Evolutionary conservation across 352 stramenopile species (phyloP), one percentile per base, ranked within the genome.

Genomic region (Phytophthora pinifolia): DNA sequence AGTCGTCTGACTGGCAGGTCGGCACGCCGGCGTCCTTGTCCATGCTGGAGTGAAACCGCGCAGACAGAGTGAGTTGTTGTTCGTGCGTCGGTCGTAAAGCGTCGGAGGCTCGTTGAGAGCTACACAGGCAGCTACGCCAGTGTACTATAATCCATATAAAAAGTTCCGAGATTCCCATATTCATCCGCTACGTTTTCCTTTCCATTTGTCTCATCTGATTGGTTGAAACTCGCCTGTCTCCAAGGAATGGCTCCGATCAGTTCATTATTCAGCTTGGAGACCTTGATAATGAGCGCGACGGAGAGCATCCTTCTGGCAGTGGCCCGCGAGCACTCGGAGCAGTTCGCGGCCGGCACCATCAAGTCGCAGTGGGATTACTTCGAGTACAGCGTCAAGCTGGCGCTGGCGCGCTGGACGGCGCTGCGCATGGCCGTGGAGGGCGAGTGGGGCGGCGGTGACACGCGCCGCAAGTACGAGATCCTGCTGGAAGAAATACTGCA

Each of bases 351-450:
- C 25, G 71, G 72, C 44, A 72, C 72, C n/a, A 79, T 86, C 56
- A 86, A 88, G 62, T 83, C 66, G 10, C 83, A 70, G 62, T 93
- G 83, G 83, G 80, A 90, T 38, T 87, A 87, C 55, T 93, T 93
- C 51, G 83, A 91, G 64, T 90, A 91, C 59, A 74, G 75, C 48
- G 79, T 89, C 14, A 93, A 91, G 70, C 59, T 93, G 49, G 73
- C 73, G 59, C 46, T 94, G 46, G 69, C 79, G 6, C 81, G 83
- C 17, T 94, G 83, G 83, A 94, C 83, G 32, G 83, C 83, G 59
- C 64, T 94, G 61, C 81, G 83, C 46, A 92, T 94, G 78, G 83
- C 83, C 31, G 68, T 94, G 15, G 83, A 92, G 46, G 83, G 83
- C 56, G 79, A 92, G 53, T 94, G 83, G 83, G 83, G 83, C 50